Conservation (phyloP, 1,284 basidiomycete species). For the Ceratobasidium sp. region DNA sequence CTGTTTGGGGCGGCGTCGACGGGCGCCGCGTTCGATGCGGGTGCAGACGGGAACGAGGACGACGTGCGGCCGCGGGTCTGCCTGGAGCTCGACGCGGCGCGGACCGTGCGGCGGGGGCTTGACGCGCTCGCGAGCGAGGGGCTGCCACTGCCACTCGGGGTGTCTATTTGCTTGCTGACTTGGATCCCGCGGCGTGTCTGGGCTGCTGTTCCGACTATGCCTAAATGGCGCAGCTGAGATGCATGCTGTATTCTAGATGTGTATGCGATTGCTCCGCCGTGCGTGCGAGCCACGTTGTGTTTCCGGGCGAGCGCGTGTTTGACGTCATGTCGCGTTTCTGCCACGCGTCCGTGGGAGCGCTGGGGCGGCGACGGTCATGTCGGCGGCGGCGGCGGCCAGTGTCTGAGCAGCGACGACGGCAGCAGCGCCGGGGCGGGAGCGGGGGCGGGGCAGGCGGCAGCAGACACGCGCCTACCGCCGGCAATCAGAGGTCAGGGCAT, state of each 20-base stretch:
- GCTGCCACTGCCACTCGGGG: constrained; percentile 27
- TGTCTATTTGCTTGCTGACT: constrained; percentile 16
- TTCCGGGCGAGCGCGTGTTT: constrained; percentile 16
- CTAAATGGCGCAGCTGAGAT: constrained; percentile 26
- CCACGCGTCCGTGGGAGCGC: constrained; percentile 22
- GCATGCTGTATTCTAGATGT: constrained; percentile 21
- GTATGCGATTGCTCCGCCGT: constrained; percentile 14
- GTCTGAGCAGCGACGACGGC: background rate
- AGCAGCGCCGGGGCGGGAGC: no score
- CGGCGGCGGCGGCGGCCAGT: constrained; percentile 4
- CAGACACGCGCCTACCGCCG: background rate
- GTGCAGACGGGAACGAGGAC: constrained; percentile 7
- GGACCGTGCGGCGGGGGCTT: background rate
- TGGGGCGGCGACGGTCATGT: background rate
- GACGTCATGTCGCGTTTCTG: constrained; percentile 44
- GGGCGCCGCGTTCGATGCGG: background rate
- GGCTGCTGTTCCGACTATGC: constrained; percentile 32
- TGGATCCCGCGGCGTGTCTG: constrained; percentile 30
- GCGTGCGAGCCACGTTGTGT: constrained; percentile 21
- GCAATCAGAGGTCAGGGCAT: constrained; percentile 58
- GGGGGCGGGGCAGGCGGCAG: background rate
- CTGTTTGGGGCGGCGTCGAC: constrained; percentile 39
- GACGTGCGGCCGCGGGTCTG: constrained; percentile 25
- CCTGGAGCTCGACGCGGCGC: constrained; percentile 8
- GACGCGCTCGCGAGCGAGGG: constrained; percentile 5